Evolutionary conservation across 2,329 filamentous ascomycete genomes (phyloP).

Genomic region (Alternaria sp.): DNA sequence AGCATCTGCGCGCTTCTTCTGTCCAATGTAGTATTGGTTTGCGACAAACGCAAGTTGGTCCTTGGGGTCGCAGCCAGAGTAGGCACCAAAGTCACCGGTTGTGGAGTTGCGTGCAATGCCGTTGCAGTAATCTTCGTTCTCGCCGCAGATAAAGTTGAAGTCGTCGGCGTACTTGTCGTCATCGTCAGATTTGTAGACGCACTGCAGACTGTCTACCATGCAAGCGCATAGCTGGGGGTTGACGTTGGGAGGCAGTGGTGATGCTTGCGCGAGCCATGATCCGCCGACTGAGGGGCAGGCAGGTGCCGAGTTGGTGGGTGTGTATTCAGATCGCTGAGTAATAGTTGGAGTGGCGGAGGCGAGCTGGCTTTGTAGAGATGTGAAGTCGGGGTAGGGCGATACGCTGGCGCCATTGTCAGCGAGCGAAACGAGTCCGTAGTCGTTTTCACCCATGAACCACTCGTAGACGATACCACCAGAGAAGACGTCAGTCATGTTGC

Average conservation of each 20-base stretch:
- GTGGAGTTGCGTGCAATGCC: constrained; percentile 72
- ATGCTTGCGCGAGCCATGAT: constrained; percentile 71
- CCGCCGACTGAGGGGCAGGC: constrained; percentile 71
- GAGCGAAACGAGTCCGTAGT: constrained; percentile 81
- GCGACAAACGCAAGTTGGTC: constrained; percentile 77
- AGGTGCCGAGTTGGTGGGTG: constrained; percentile 69
- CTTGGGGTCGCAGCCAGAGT: constrained; percentile 73
- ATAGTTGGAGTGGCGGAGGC: constrained; percentile 68
- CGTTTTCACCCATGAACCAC: constrained; percentile 90
- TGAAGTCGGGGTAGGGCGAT: constrained; percentile 74
- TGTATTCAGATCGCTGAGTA: constrained; percentile 71
- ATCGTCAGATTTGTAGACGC: constrained; percentile 69
- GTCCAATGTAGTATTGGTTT: constrained; percentile 70
- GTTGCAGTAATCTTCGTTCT: constrained; percentile 61
- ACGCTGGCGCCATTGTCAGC: constrained; percentile 62
- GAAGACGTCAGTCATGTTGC: constrained; percentile 85
- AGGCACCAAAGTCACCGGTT: constrained; percentile 74
- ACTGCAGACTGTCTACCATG: constrained; percentile 76
- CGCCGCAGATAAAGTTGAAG: constrained; percentile 76
- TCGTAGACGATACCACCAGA: constrained; percentile 98
- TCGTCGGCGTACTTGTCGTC: constrained; percentile 66
- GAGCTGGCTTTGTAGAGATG: constrained; percentile 72
- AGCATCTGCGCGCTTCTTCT: constrained; percentile 56
- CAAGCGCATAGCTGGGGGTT: constrained; percentile 82
- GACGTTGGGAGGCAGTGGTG: constrained; percentile 79